These are phyloP conservation scores for Pleurotus pulmonarius DNA, from an alignment of 768 basidiomycete genomes.

Conservation along the genomic window DNA sequence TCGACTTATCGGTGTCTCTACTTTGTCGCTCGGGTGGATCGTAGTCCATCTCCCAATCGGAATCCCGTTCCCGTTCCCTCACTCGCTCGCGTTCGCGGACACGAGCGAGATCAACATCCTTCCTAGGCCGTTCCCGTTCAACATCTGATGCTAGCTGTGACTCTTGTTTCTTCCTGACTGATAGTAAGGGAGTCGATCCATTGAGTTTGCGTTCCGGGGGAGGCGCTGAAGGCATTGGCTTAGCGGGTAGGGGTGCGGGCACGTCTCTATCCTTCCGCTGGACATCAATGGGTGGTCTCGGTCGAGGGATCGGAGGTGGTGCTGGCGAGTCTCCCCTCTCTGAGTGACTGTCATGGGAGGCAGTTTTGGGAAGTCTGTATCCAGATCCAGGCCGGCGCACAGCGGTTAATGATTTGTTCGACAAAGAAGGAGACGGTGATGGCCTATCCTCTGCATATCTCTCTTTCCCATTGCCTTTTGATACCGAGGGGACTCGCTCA, in stretches of 20 bases:
- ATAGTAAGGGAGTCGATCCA: constrained; percentile 7
- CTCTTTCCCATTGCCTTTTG: constrained; percentile 15
- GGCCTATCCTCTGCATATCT: constrained; percentile 8
- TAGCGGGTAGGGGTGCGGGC: constrained; percentile 26
- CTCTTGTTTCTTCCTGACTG: constrained; percentile 15
- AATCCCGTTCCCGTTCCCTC: constrained; percentile 17
- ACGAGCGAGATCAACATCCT: constrained; percentile 9
- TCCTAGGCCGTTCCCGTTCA: constrained; percentile 14
- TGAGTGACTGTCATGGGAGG: constrained; percentile 3
- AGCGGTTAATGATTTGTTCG: constrained; percentile 8
- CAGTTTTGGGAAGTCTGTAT: constrained; percentile 32
- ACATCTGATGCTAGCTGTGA: constrained; percentile 12
- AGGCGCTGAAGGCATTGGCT: constrained; percentile 24
- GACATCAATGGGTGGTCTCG: constrained; percentile 12
- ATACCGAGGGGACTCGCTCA: constrained; percentile 32
- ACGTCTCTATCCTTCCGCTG: constrained; percentile 18
- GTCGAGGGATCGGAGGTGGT: constrained; percentile 11
- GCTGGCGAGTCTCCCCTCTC: constrained; percentile 7
- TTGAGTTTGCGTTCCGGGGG: constrained; percentile 21
- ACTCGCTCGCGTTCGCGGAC: constrained; percentile 8
- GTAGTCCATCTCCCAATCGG: constrained; percentile 10
- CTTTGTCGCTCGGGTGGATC: not conserved
- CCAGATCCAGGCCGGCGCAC: constrained; percentile 44
- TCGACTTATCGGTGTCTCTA: not conserved
- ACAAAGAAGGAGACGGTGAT: not conserved